A percentile compares a stretch with the other conserved stretches of the same genome.
Conservation (phyloP, 345 rosid genomes). For the Melaleuca alternifolia region DNA sequence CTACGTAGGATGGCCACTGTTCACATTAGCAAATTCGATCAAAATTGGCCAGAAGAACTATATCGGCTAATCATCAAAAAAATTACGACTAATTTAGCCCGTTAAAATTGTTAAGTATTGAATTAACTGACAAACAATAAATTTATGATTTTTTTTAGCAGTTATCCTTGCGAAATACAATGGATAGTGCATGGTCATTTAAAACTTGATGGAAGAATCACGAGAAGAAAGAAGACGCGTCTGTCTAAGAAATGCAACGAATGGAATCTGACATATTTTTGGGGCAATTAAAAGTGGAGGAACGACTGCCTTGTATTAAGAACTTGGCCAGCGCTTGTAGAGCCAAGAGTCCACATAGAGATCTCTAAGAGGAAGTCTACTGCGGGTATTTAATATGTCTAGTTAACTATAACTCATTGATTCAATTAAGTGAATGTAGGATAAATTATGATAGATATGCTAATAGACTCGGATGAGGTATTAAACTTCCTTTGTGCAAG, state of each 20-base stretch:
- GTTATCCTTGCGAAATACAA: background rate
- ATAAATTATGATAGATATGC: background rate
- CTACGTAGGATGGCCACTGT: rapidly evolving
- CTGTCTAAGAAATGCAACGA: background rate
- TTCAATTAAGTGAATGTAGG: background rate
- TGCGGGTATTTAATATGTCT: background rate
- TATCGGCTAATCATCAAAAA: background rate
- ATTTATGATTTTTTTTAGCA: background rate
- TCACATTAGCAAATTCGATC: rapidly evolving
- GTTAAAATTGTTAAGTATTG: background rate
- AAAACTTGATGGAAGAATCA: background rate
- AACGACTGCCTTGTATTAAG: background rate
- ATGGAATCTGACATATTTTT: background rate
- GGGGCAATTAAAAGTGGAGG: background rate
- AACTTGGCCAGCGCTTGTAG: background rate
- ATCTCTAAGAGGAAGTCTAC: background rate
- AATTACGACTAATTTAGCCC: background rate
- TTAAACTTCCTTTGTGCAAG: background rate
- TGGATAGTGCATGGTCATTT: background rate
- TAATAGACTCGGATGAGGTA: background rate
- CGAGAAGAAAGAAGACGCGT: background rate
- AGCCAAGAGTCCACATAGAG: background rate
- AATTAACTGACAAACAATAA: background rate
- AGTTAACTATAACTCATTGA: background rate
- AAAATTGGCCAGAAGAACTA: rapidly evolving